phyloP scores from a whole-genome alignment of 129 eudicot species.

The Logfia minima region DNA sequence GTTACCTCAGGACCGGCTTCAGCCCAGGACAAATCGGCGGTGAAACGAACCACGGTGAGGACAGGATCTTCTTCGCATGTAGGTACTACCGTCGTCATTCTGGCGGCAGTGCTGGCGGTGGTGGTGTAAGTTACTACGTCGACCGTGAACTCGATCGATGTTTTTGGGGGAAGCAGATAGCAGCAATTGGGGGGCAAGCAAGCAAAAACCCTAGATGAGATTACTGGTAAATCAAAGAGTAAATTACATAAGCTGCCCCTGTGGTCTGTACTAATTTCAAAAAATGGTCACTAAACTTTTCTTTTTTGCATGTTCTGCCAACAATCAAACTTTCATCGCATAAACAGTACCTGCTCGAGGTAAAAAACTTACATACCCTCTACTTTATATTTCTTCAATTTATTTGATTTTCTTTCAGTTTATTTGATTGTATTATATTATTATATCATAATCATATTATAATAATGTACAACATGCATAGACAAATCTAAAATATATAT shows the following conservation, averaged over 20 bases:
- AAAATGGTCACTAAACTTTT: neutral
- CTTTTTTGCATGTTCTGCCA: neutral
- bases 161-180: neutral
- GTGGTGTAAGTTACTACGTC: neutral
- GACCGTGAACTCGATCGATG: neutral
- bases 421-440: no score
- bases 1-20: constrained; percentile 94
- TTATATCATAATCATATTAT: no score
- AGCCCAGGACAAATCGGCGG: constrained; percentile 87
- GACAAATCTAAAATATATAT: no score
- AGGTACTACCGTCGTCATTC: constrained; percentile 87
- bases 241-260: neutral
- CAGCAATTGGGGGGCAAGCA: neutral
- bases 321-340: no score
- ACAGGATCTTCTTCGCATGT: constrained; percentile 93
- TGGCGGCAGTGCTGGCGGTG: constrained; percentile 4
- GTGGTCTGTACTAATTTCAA: neutral
- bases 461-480: no score
- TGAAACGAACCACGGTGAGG: constrained; percentile 83
- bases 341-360: no score
- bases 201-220: neutral
- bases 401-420: no score
- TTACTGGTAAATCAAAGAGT: neutral
- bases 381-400: no score
- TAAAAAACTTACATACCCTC: no score